Evolutionary conservation across 495 filamentous ascomycete species (phyloP), one percentile per base, ranked within the genome.

Genomic region (Rhizodiscina lignyota): DNA sequence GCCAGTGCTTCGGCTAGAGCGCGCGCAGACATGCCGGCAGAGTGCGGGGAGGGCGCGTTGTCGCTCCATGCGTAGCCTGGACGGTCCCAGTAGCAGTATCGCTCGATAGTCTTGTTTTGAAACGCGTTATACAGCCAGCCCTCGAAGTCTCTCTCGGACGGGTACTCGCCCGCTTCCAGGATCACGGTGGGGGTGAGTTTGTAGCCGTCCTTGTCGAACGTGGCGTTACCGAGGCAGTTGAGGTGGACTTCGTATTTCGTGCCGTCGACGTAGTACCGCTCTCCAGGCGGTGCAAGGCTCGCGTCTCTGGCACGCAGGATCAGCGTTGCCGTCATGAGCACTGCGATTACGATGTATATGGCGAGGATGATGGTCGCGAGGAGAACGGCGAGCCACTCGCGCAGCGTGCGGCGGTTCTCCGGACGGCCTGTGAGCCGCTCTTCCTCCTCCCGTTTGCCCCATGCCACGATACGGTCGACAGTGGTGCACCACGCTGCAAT

Each of bases 51-150:
- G 5, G 87, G 89, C 0, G 89, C 86, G 42, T 84, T 85, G 56
- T 97, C 89, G 31, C 82, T 89, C 74, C 79, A 94, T 23, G 66
- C 84, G 34, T 85, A 60, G 1, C 89, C 89, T 1, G 89, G 89
- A 16, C 89, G 79, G 48, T 97, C 89, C 59, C 81, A 91, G 56
- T 92, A 94, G 61, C 89, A 97, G 56, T 89, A 97, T 30, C 86
- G 75, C 32, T 56, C 51, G 40, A 97, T 89, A 19, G 71, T 75
- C 18, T 82, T 78, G 37, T 83, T 80, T 22, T 63, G 56, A 39
- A 79, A 66, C 0, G 76, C 69, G 40, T 68, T 61, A 30, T 69
- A 63, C 12, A 72, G 72, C 56, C 91, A 78, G 21, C 74, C 70
- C 55, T 79, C 76, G 32, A 94, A 56, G 13, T 70, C 66, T 46